A percentile compares a stretch with the other conserved stretches of the same genome.
phyloP scores from a whole-genome alignment of 805 yeast genomes.

The Saccharomycopsis olivae region DNA sequence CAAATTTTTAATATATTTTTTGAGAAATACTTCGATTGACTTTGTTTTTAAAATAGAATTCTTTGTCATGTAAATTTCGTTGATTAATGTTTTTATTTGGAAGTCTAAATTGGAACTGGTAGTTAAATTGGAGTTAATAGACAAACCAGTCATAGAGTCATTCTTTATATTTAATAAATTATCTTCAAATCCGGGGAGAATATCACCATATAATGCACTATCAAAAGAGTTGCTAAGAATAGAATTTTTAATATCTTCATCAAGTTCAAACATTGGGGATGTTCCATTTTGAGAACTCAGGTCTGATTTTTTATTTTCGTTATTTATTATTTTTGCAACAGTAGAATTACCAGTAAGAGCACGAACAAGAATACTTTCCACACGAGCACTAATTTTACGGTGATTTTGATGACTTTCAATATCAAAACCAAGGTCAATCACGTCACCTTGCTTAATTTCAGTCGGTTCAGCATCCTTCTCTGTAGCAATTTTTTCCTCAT shows the following conservation, averaged over 20 bases:
- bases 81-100: constrained; percentile 42
- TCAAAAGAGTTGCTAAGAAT: constrained; percentile 32
- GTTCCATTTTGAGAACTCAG: not conserved
- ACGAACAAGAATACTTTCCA: constrained; percentile 56
- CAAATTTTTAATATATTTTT: constrained; percentile 30
- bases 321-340: constrained; percentile 17
- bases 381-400: constrained; percentile 74
- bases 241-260: constrained; percentile 20
- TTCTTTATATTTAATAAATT: constrained; percentile 37
- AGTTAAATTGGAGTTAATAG: constrained; percentile 48
- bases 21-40: constrained; percentile 44
- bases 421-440: constrained; percentile 90
- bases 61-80: constrained; percentile 46
- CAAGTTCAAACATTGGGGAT: not conserved
- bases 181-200: constrained; percentile 38
- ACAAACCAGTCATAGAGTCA: constrained; percentile 42
- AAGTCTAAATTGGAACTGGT: constrained; percentile 45
- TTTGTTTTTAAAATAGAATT: constrained; percentile 46
- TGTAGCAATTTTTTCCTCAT: constrained; percentile 55
- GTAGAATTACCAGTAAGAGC: constrained; percentile 24
- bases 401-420: constrained; percentile 54
- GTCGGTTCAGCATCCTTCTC: constrained; percentile 40
- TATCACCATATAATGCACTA: constrained; percentile 53
- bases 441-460: constrained; percentile 68
- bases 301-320: constrained; percentile 4